Conservation (phyloP, 176 grass and related monocot species). For the Secale cereale region DNA sequence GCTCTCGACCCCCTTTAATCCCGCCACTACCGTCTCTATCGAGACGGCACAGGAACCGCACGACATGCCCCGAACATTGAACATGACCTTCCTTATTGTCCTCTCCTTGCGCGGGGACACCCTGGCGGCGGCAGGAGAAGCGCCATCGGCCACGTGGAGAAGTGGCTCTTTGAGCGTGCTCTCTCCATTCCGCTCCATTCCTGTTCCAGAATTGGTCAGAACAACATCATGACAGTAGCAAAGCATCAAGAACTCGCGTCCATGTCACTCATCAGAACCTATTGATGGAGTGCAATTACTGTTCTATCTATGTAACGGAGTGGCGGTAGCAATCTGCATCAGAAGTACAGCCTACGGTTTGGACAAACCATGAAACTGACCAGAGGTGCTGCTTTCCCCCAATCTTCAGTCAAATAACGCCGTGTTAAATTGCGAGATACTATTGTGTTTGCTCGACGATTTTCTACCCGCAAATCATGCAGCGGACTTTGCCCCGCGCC, state of each 20-base stretch:
- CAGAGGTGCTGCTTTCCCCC: not conserved
- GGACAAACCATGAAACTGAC: not conserved
- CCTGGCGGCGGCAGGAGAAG: slow-evolving; percentile 5
- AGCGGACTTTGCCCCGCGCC: not conserved
- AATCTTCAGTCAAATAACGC: not conserved
- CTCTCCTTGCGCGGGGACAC: slow-evolving; percentile 38
- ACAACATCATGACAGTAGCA: not conserved
- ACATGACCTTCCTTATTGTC: slow-evolving; percentile 47
- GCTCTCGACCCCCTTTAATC: slow-evolving; percentile 79
- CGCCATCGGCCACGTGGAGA: slow-evolving; percentile 11
- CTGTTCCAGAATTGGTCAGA: slow-evolving; percentile 1
- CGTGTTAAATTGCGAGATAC: not conserved
- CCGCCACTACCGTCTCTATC: slow-evolving; percentile 70
- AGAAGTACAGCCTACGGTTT: not conserved
- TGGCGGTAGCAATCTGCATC: not conserved
- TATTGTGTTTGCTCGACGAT: not conserved
- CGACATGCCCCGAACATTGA: slow-evolving; percentile 71
- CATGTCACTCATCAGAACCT: not conserved
- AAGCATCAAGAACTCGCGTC: not conserved
- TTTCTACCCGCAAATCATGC: not conserved
- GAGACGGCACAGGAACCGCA: slow-evolving; percentile 71
- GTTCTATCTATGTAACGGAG: not conserved
- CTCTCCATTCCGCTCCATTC: slow-evolving; percentile 45
- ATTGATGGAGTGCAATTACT: not conserved
- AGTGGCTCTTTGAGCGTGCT: slow-evolving; percentile 60